Conservation (phyloP, 2,329 filamentous ascomycete genomes). For the Fusarium coffeatum region DNA sequence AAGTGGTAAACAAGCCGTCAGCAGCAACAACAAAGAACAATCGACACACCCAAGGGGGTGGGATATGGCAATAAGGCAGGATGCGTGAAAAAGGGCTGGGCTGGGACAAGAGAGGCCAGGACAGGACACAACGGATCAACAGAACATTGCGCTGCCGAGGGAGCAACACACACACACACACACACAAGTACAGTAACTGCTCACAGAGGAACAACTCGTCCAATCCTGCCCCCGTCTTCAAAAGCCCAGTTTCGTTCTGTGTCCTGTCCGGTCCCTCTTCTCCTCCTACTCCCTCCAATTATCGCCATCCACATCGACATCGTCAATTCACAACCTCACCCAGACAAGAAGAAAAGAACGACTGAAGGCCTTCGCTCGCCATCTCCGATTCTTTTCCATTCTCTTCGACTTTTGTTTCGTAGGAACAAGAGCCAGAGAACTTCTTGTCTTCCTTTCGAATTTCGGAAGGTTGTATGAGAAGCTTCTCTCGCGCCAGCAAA, state of each 20-base stretch:
- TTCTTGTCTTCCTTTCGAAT: slow-evolving; percentile 77
- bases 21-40: slow-evolving; percentile 29
- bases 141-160: slow-evolving; percentile 37
- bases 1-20: slow-evolving; percentile 38
- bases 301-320: slow-evolving; percentile 52
- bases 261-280: slow-evolving; percentile 44
- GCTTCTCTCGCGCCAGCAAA: slow-evolving; percentile 73
- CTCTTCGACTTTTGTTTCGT: slow-evolving; percentile 64
- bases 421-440: slow-evolving; percentile 72
- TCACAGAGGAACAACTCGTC: slow-evolving; percentile 34
- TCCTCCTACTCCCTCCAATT: slow-evolving; percentile 53
- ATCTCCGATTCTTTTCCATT: slow-evolving; percentile 51
- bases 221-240: slow-evolving; percentile 53
- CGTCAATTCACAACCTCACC: slow-evolving; percentile 43
- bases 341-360: slow-evolving; percentile 52
- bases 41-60: slow-evolving; percentile 43
- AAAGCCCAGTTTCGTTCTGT: slow-evolving; percentile 54
- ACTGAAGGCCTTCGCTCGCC: slow-evolving; percentile 50
- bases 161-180: slow-evolving; percentile 34
- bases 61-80: slow-evolving; percentile 14
- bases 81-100: slow-evolving; percentile 26
- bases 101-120: slow-evolving; percentile 14
- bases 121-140: slow-evolving; percentile 35
- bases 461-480: slow-evolving; percentile 72
- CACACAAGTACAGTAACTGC: slow-evolving; percentile 22